Base-by-base conservation (phyloP, 228 moss, liverwort and hornwort genomes). In the Sphagnum magellanicum region DNA sequence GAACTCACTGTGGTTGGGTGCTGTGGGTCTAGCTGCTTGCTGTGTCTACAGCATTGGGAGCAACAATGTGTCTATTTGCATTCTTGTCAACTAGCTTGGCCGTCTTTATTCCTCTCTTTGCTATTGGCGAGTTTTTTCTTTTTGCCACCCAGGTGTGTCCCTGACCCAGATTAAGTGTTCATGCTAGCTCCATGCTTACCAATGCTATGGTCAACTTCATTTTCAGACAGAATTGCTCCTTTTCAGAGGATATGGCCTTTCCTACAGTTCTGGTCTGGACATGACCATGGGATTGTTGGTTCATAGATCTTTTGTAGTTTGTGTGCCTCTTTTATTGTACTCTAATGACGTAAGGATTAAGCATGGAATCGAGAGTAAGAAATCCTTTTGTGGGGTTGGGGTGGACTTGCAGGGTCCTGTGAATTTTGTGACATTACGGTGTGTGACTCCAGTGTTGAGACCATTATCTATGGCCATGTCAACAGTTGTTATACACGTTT, bases 391-490 rank as follows among this genome's bases (percentile, higher is more conserved):
- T 55, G 55, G 55, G 8, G 55, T 55, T 17, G 51, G 50, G 6
- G 11, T 52, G 67, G 68, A 10, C 53, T 72, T 74, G 72, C 78
- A 84, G 85, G 93, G 93, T 52, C 93, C 93, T 67, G 93, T 89
- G 58, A 93, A 91, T 70, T 80, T 89, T 53, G 81, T 86, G 51
- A 87, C 89, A 10, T 79, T 93, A 71, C 82, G 78, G 48, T 88
- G 89, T 65, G 93, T 93, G 52, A 80, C 73, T 14, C 87, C 91
- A 14, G 71, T 59, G 59, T 58, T 81, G 71, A 76, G 89, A 74
- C 87, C 93, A 63, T 77, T 91, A 63, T 89, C 93, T 6, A 87
- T 93, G 80, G 93, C 93, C 50, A 81, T 93, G 61, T 93, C 87
- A 51, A 93, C 93, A 12, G 91, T 93, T 50, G 66, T 79, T 13